phyloP scores from a whole-genome alignment of 306 rosid genomes.

The Pyrus pyrifolia region DNA sequence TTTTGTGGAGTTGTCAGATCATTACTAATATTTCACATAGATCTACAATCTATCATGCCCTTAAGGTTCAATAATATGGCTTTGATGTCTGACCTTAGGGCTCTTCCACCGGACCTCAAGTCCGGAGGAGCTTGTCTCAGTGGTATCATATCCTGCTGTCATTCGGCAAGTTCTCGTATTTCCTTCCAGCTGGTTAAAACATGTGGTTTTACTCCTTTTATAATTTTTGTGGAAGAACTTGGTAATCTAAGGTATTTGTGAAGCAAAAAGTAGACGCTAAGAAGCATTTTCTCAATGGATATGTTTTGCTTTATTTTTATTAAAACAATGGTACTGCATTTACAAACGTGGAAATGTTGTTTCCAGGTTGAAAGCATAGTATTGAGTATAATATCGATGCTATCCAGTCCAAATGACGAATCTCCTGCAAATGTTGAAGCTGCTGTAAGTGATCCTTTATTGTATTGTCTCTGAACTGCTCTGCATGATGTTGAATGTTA shows the following conservation, averaged over 20 bases:
- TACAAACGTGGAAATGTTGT: constrained; percentile 2
- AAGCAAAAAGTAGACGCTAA: not conserved
- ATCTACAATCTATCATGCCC: not conserved
- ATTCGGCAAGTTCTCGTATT: not conserved
- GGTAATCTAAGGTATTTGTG: not conserved
- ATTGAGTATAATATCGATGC: constrained; percentile 97
- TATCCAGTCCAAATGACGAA: constrained; percentile 93
- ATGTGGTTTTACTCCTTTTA: not conserved
- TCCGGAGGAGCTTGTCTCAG: not conserved
- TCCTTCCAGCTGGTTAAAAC: not conserved
- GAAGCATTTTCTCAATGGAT: not conserved
- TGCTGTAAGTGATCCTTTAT: constrained; percentile 59
- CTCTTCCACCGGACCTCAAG: not conserved
- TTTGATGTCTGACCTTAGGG: not conserved
- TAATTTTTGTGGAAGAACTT: not conserved
- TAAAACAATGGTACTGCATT: not conserved
- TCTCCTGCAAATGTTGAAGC: constrained; percentile 99
- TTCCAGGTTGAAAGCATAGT: constrained; percentile 99
- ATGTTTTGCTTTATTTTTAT: not conserved
- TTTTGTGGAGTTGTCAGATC: not conserved
- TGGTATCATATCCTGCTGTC: not conserved
- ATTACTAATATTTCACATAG: not conserved
- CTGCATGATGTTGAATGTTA: not conserved
- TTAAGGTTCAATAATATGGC: not conserved
- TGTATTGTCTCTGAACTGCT: not conserved